phyloP scores from a whole-genome alignment of 768 basidiomycete genomes.

The Tulasnella sp. region DNA sequence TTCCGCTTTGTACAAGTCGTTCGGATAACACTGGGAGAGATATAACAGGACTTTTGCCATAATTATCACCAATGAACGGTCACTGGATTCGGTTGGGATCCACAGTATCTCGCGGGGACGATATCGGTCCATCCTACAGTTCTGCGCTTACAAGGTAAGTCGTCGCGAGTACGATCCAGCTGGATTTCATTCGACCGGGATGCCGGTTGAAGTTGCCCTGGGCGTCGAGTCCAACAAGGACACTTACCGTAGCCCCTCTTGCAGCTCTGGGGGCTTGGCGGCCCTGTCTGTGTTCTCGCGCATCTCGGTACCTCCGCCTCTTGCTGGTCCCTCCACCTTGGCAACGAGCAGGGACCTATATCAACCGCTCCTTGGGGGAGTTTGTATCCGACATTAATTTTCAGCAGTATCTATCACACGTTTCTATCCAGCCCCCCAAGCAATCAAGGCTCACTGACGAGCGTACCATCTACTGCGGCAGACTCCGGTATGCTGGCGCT shows the following conservation, averaged over 20 bases:
- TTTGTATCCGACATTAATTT: background rate
- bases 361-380: background rate
- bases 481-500: background rate
- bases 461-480: background rate
- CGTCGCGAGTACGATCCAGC: no score
- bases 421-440: no score
- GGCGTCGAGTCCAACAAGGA: background rate
- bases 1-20: no score
- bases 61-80: no score
- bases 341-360: background rate
- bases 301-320: slow-evolving; percentile 58
- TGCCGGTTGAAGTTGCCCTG: background rate
- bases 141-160: no score
- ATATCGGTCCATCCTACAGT: no score
- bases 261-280: slow-evolving; percentile 54
- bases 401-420: no score
- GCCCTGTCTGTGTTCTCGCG: slow-evolving; percentile 58
- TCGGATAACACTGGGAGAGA: no score
- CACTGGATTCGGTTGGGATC: no score
- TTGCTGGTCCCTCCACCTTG: slow-evolving; percentile 53
- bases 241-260: slow-evolving; percentile 47
- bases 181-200: no score
- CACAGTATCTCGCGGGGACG: no score
- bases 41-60: no score
- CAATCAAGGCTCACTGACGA: background rate